These are phyloP conservation scores for Clarireedia paspali DNA, from an alignment of 2,329 filamentous ascomycete genomes.

Conservation along the genomic window DNA sequence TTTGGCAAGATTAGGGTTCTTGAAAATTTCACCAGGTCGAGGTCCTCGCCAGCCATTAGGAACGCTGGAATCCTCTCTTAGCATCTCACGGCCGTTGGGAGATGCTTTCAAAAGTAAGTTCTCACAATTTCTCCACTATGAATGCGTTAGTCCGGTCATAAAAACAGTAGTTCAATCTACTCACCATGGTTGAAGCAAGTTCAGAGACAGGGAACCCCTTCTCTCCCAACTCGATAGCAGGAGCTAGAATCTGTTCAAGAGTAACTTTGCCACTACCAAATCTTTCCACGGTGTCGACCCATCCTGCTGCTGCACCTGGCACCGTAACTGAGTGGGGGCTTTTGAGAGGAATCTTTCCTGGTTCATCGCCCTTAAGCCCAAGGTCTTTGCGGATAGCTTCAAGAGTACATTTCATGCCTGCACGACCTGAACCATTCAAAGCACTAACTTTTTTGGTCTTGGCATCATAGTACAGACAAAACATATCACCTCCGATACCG, in stretches of 20 bases:
- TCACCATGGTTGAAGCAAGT: slow-evolving; percentile 35
- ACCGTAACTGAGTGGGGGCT: slow-evolving; percentile 80
- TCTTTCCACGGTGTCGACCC: slow-evolving; percentile 79
- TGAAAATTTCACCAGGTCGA: slow-evolving; percentile 77
- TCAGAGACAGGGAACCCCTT: slow-evolving; percentile 87
- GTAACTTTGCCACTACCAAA: slow-evolving; percentile 84
- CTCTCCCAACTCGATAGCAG: slow-evolving; percentile 80
- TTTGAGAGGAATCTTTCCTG: slow-evolving; percentile 58
- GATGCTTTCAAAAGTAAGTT: slow-evolving; percentile 60
- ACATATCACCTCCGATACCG: slow-evolving; percentile 91
- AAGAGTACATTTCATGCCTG: slow-evolving; percentile 60
- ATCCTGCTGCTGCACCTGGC: slow-evolving; percentile 85
- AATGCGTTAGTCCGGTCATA: slow-evolving; percentile 2
- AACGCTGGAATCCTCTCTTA: slow-evolving; percentile 67
- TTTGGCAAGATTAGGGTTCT: slow-evolving; percentile 69
- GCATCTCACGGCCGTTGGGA: slow-evolving; percentile 79
- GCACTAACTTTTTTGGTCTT: slow-evolving; percentile 72
- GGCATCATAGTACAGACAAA: slow-evolving; percentile 18
- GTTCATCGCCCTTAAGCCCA: slow-evolving; percentile 49
- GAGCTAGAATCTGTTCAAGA: slow-evolving; percentile 68
- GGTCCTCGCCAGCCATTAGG: slow-evolving; percentile 68
- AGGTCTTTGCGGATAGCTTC: slow-evolving; percentile 64
- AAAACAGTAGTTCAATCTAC: neutral
- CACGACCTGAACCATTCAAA: slow-evolving; percentile 88
- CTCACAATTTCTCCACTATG: slow-evolving; percentile 66